Evolutionary conservation across 2,329 filamentous ascomycete species (phyloP).

Genomic region (Geosmithia putterillii): DNA sequence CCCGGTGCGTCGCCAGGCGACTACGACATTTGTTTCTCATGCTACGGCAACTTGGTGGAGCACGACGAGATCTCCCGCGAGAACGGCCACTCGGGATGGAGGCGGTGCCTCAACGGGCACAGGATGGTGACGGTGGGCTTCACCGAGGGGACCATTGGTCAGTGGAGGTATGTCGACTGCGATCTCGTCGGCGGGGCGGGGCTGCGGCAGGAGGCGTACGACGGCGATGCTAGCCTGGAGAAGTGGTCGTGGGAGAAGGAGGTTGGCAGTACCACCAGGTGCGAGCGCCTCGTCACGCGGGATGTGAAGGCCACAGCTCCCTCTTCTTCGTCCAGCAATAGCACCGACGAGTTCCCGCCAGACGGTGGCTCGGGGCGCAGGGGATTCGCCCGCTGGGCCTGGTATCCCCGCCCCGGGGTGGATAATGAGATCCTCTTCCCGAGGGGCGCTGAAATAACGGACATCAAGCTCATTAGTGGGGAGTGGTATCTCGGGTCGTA

Average conservation of each 20-base stretch:
- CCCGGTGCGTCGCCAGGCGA: conserved; percentile 49
- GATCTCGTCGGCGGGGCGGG: conserved; percentile 70
- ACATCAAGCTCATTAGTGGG: conserved; percentile 77
- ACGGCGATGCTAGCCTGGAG: conserved; percentile 22
- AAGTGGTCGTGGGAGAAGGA: conserved; percentile 39
- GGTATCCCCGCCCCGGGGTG: conserved; percentile 54
- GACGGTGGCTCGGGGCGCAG: conserved; percentile 60
- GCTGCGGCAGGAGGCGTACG: conserved; percentile 46
- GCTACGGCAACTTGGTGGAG: conserved; percentile 58
- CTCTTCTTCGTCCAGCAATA: conserved; percentile 5
- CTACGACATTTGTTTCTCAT: conserved; percentile 73
- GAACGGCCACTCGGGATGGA: conserved; percentile 73
- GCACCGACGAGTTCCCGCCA: conserved; percentile 50
- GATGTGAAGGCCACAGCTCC: conserved; percentile 36
- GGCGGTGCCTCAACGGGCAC: conserved; percentile 68
- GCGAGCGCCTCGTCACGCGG: conserved; percentile 34
- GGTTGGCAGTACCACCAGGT: conserved; percentile 16
- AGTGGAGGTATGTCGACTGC: conserved; percentile 52
- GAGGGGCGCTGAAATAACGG: conserved; percentile 66
- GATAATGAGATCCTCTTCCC: conserved; percentile 77
- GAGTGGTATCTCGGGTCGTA: conserved; percentile 87
- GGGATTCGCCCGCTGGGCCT: conserved; percentile 60
- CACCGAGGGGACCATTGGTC: conserved; percentile 53
- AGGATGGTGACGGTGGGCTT: conserved; percentile 77
- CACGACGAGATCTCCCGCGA: conserved; percentile 56